Conservation (phyloP, 306 rosid genomes). For the Inga oerstediana region DNA sequence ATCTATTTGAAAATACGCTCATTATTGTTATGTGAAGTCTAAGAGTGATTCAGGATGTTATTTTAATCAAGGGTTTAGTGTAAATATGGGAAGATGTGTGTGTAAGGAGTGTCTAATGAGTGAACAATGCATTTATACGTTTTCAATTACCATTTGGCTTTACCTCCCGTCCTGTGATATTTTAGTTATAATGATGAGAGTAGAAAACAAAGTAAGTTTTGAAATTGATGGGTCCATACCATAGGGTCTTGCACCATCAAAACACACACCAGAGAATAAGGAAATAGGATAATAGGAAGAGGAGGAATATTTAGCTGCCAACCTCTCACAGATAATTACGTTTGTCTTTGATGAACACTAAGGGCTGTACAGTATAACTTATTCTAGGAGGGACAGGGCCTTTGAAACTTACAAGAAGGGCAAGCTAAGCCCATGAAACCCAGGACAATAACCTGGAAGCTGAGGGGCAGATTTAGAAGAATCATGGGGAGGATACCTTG, state of each 20-base stretch:
- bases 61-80: background rate
- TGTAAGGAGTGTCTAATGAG: background rate
- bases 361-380: background rate
- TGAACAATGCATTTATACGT: background rate
- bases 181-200: conserved; percentile 20
- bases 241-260: background rate
- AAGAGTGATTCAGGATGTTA: background rate
- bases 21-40: conserved; percentile 10
- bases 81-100: background rate
- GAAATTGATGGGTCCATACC: conserved; percentile 1
- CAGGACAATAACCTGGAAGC: background rate
- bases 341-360: background rate
- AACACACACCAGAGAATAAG: background rate
- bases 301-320: background rate
- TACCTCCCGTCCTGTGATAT: conserved; percentile 20
- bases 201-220: conserved; percentile 5
- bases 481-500: background rate
- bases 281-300: background rate
- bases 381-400: background rate
- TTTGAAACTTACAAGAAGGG: background rate
- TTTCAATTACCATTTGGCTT: conserved; percentile 18
- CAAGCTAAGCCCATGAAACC: background rate
- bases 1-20: conserved; percentile 39
- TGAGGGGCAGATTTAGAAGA: background rate
- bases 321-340: background rate